Evolutionary conservation across 768 basidiomycete species (phyloP).

Genomic region (Mycena albidolilacea): DNA sequence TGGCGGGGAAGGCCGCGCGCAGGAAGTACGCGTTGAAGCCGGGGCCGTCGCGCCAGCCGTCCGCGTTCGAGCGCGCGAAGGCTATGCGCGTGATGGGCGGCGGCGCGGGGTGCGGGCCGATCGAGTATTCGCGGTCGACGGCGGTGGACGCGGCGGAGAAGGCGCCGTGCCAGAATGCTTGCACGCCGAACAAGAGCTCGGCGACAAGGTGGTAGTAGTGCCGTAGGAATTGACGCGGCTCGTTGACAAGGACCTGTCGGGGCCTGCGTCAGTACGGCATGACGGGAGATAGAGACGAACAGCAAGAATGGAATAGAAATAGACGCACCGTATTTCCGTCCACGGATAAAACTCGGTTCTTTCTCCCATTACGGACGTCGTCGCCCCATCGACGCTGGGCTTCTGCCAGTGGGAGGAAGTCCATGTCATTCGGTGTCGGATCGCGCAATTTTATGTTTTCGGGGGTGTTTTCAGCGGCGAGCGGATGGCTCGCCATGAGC

Average conservation of each 20-base stretch:
- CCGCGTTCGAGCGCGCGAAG: slow-evolving; percentile 72
- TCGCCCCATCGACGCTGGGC: slow-evolving; percentile 76
- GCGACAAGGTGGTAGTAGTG: slow-evolving; percentile 94
- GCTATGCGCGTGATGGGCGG: slow-evolving; percentile 79
- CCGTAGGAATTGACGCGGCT: slow-evolving; percentile 81
- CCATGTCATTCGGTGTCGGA: slow-evolving; percentile 76
- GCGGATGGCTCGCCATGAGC: slow-evolving; percentile 79
- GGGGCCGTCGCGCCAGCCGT: slow-evolving; percentile 83
- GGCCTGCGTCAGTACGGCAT: slow-evolving; percentile 12
- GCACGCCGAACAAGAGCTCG: slow-evolving; percentile 82
- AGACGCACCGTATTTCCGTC: slow-evolving; percentile 79
- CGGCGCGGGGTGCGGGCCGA: slow-evolving; percentile 46
- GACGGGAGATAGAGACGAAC: neutral
- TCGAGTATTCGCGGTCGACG: slow-evolving; percentile 37
- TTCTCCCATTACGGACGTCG: slow-evolving; percentile 44
- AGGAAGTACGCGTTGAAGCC: slow-evolving; percentile 86
- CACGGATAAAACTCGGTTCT: slow-evolving; percentile 74
- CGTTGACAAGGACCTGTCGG: slow-evolving; percentile 71
- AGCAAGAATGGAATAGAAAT: too few relatives aligned
- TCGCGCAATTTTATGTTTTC: slow-evolving; percentile 79
- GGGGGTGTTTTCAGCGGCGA: slow-evolving; percentile 68
- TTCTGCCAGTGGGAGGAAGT: slow-evolving; percentile 70
- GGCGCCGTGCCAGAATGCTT: slow-evolving; percentile 81
- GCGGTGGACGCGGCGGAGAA: slow-evolving; percentile 46
- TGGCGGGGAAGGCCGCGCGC: slow-evolving; percentile 79